These are phyloP conservation scores for Mucor irregularis DNA, from an alignment of 371 early-diverging fungal species.

Conservation along the genomic window DNA sequence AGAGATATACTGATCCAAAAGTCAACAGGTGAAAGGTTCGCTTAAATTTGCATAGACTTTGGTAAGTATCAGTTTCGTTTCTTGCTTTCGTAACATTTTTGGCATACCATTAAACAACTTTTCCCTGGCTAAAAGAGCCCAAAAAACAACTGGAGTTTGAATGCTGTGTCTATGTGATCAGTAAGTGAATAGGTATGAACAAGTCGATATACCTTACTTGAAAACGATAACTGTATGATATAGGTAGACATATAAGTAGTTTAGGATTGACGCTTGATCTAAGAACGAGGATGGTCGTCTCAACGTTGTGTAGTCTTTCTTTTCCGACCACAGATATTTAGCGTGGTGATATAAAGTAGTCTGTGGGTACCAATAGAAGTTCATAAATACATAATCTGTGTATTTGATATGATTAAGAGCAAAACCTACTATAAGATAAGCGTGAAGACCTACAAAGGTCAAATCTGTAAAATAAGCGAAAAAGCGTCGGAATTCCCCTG, in stretches of 20 bases:
- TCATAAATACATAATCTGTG: no score
- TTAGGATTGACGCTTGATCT: slow-evolving; percentile 33
- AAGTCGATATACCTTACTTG: slow-evolving; percentile 32
- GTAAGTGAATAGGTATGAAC: neutral
- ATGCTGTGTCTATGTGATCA: slow-evolving; percentile 24
- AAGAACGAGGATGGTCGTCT: slow-evolving; percentile 32
- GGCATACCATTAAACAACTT: slow-evolving; percentile 14
- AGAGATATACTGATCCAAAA: slow-evolving; percentile 53
- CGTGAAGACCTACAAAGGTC: slow-evolving; percentile 52
- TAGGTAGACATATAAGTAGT: slow-evolving; percentile 43
- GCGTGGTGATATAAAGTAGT: slow-evolving; percentile 34
- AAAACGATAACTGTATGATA: slow-evolving; percentile 46
- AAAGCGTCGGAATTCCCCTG: slow-evolving; percentile 24
- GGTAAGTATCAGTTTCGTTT: neutral
- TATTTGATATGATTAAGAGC: no score
- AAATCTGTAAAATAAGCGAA: slow-evolving; percentile 57
- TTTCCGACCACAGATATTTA: slow-evolving; percentile 24
- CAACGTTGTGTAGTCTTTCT: neutral
- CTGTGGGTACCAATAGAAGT: slow-evolving; percentile 7
- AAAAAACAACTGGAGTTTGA: slow-evolving; percentile 58
- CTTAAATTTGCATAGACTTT: neutral
- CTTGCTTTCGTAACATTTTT: neutral
- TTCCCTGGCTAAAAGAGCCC: slow-evolving; percentile 35
- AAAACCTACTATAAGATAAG: slow-evolving; percentile 50
- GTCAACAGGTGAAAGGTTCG: slow-evolving; percentile 15